Percentiles rank a stretch among this genome's conserved stretches.
phyloP scores from a whole-genome alignment of 257 asterid species.

The Solanum appendiculatum region DNA sequence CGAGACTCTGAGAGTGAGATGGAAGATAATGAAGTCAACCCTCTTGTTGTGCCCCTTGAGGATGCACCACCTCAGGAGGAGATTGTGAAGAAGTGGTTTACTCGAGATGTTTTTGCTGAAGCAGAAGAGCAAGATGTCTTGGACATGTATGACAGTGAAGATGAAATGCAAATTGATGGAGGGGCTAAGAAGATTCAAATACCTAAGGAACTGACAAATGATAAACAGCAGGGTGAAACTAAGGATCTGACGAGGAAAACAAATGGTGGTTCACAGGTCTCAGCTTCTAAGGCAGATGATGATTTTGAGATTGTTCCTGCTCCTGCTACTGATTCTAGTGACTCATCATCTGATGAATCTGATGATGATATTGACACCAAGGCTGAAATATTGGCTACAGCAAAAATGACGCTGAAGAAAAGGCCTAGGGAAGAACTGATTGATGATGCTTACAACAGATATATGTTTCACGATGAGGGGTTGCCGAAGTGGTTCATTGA shows the following conservation, averaged over 20 bases:
- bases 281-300: constrained; percentile 20
- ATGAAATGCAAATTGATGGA: constrained; percentile 48
- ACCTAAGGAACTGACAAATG: constrained; percentile 10
- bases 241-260: background rate
- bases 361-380: constrained; percentile 43
- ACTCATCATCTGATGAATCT: constrained; percentile 34
- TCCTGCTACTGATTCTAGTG: constrained; percentile 66
- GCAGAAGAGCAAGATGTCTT: constrained; percentile 36
- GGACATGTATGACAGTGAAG: constrained; percentile 54
- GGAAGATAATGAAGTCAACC: constrained; percentile 52
- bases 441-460: constrained; percentile 84
- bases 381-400: constrained; percentile 76
- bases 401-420: constrained; percentile 68
- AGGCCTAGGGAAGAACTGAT: constrained; percentile 76
- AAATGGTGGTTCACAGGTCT: background rate
- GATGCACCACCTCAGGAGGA: constrained; percentile 67
- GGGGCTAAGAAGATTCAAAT: background rate
- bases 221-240: constrained; percentile 14
- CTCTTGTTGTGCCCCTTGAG: constrained; percentile 71
- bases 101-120: constrained; percentile 79
- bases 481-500: constrained; percentile 85
- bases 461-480: constrained; percentile 73
- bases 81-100: constrained; percentile 75
- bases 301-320: constrained; percentile 87
- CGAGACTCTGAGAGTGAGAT: constrained; percentile 61